Percentiles rank a stretch among this genome's conserved stretches.
phyloP scores from a whole-genome alignment of 768 basidiomycete species.

The Pleurotus giganteus region DNA sequence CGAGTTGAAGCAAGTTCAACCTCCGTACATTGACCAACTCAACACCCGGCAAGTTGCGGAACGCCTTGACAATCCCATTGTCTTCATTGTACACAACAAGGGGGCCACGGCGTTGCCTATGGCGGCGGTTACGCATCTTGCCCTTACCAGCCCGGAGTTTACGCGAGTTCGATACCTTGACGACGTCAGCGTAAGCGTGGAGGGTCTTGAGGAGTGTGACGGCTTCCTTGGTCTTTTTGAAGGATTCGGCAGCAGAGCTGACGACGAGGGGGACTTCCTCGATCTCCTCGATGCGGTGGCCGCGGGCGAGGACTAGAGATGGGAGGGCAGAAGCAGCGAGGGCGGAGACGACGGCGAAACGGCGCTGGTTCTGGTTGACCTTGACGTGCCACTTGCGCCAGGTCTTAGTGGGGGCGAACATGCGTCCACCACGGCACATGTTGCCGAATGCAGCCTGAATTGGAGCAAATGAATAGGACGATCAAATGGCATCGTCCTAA shows the following conservation, averaged over 20 bases:
- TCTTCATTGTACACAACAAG: constrained; percentile 97
- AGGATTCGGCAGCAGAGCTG: constrained; percentile 72
- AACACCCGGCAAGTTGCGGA: constrained; percentile 98
- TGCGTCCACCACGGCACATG: constrained; percentile 99
- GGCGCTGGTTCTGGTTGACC: constrained; percentile 98
- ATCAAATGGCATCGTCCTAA: neutral
- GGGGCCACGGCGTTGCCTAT: constrained; percentile 96
- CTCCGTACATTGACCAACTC: constrained; percentile 93
- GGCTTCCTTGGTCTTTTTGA: constrained; percentile 96
- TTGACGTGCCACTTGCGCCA: constrained; percentile 99
- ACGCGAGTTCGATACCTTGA: constrained; percentile 96
- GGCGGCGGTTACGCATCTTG: constrained; percentile 94
- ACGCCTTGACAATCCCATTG: constrained; percentile 95
- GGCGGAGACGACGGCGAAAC: constrained; percentile 96
- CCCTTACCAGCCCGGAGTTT: constrained; percentile 97
- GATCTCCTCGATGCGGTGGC: constrained; percentile 97
- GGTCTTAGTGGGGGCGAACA: constrained; percentile 99
- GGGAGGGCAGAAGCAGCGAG: constrained; percentile 97
- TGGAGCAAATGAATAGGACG: constrained; percentile 10
- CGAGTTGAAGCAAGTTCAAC: constrained; percentile 97
- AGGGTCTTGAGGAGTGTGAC: constrained; percentile 89
- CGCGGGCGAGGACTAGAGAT: constrained; percentile 97
- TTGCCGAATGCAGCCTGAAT: constrained; percentile 95
- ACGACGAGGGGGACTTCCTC: constrained; percentile 96
- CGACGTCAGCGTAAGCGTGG: constrained; percentile 87